Base-by-base conservation (phyloP, 352 stramenopile genomes). In the Hyphochytrium catenoides region DNA sequence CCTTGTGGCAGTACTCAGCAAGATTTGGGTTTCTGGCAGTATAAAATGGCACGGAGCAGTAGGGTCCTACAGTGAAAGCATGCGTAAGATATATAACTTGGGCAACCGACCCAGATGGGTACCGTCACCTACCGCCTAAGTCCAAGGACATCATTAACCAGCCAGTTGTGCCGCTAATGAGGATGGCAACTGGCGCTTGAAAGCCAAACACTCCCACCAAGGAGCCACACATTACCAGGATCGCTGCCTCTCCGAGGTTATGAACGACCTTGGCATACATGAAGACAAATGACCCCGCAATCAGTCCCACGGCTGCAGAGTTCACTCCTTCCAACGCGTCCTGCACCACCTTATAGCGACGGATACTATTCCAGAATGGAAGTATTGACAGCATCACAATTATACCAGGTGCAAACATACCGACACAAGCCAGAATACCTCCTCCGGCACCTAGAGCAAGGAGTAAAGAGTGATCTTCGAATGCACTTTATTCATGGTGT, bases 351-450 rank as follows among this genome's bases (percentile, higher is more conserved):
- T 48, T 36, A 36, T 87, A 61, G 41, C 82, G 62, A 28, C 81
- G 69, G 8, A 94, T 56, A 16, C 59, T 59, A 41, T 79, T 70
- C 82, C 82, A 95, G 22, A 93, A 77, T 24, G 82, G 82, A 8
- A 91, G 47, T 35, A 93, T 57, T 0, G 62, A 77, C 47, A 93
- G 90, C 37, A 83, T 75, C 11, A 93, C 62, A 23, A 84, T 66
- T 8, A 94, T 56, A 25, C 81, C 81, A 15, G 84, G 79, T 7
- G 74, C 78, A 48, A 95, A 93, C 16, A 95, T 58, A 25, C 81
- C 81, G 12, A 70, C 12, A 22, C 58, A 82, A 1, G 69, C 74
- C 20, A 93, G 47, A n/a, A 94, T 39, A 17, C 74, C 79, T 4
- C 84, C 84, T 4, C 66, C 39, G 15, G 91, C 50, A 2, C 78